Conservation (phyloP, 2,329 filamentous ascomycete genomes). For the Cordyceps tenuipes region DNA sequence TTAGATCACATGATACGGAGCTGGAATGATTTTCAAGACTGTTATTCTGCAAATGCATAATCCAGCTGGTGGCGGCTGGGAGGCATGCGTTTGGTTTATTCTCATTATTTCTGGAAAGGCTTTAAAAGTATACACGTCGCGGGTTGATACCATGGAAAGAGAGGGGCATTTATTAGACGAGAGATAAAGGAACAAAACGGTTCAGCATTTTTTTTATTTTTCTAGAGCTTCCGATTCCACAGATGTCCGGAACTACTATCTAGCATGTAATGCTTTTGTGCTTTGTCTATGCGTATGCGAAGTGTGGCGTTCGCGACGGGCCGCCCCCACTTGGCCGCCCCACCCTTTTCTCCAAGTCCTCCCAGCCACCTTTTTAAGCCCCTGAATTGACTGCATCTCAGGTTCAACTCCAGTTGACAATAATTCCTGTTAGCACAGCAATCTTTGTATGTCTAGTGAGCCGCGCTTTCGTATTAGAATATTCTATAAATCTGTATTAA, state of each 20-base stretch:
- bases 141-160: conserved; percentile 7
- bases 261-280: too few relatives aligned
- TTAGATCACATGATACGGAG: not conserved
- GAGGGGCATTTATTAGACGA: conserved; percentile 1
- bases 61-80: not conserved
- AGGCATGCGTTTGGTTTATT: not conserved
- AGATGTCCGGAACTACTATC: too few relatives aligned
- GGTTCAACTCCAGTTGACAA: conserved; percentile 22
- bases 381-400: conserved; percentile 17
- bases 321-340: not conserved
- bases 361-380: conserved; percentile 21
- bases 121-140: not conserved
- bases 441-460: not conserved
- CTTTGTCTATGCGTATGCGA: not conserved
- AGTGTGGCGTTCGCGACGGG: not conserved
- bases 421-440: conserved; percentile 23
- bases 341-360: not conserved
- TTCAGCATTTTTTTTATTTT: not conserved
- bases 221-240: not conserved
- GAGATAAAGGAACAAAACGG: not conserved
- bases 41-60: not conserved
- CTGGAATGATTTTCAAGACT: too few relatives aligned
- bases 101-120: not conserved
- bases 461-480: not conserved
- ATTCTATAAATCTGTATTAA: not conserved